Evolutionary conservation across 129 eudicot species (phyloP).

Genomic region (Mikania micrantha): DNA sequence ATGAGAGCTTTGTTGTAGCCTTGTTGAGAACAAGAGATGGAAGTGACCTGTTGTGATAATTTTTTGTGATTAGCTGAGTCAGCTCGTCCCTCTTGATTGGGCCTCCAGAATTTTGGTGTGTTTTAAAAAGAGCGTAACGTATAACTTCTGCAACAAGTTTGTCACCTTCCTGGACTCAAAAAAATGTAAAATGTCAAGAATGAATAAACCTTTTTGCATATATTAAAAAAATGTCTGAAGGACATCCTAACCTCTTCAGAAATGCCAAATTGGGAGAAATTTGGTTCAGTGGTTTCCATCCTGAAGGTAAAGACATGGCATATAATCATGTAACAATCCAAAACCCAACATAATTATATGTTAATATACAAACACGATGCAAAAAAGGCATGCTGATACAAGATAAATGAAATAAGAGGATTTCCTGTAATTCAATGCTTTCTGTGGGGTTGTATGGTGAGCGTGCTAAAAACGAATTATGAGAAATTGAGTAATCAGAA

Average conservation of each 20-base stretch:
- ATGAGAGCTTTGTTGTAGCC: constrained; percentile 55
- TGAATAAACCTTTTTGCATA: background rate
- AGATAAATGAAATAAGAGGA: background rate
- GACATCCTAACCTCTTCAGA: constrained; percentile 46
- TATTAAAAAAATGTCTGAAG: background rate
- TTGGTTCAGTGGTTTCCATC: constrained; percentile 48
- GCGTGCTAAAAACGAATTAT: background rate
- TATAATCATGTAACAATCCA: background rate
- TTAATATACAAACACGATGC: background rate
- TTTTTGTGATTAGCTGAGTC: constrained; percentile 58
- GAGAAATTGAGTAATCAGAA: background rate
- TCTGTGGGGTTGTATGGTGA: background rate
- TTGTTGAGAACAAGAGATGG: constrained; percentile 62
- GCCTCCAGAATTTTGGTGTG: constrained; percentile 73
- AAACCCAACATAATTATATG: background rate
- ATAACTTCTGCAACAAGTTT: constrained; percentile 74
- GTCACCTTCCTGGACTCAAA: constrained; percentile 60
- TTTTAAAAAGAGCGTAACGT: constrained; percentile 66
- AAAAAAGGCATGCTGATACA: background rate
- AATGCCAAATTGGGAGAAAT: constrained; percentile 55
- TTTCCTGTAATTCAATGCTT: background rate
- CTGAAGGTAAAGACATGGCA: constrained; percentile 29
- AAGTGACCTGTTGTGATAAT: constrained; percentile 58
- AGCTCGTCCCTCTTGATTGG: constrained; percentile 93
- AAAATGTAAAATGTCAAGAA: background rate